Evolutionary conservation across 257 asterid species (phyloP).

Genomic region (Solanum medicagineum): DNA sequence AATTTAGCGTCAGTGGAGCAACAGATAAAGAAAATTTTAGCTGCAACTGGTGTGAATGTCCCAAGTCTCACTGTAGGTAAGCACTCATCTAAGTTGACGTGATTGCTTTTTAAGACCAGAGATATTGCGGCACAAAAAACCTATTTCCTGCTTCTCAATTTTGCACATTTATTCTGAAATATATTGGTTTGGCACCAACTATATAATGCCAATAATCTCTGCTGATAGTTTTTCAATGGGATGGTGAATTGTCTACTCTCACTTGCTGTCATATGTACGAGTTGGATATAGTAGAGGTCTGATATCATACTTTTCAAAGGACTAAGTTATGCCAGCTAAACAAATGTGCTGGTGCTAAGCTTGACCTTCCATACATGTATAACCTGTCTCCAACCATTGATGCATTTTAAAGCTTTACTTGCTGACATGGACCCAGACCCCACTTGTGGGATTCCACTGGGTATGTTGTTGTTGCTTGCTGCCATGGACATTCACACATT

Average conservation of each 20-base stretch:
- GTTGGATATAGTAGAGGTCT: neutral
- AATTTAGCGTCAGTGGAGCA: conserved; percentile 71
- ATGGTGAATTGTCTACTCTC: neutral
- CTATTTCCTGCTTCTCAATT: neutral
- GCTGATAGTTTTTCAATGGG: neutral
- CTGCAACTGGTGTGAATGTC: conserved; percentile 86
- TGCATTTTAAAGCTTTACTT: neutral
- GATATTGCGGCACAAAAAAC: neutral
- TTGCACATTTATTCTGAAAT: neutral
- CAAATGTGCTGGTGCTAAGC: neutral
- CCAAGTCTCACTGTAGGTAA: conserved; percentile 68
- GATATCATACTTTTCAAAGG: neutral
- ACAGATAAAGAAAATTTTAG: conserved; percentile 76
- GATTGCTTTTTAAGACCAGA: neutral
- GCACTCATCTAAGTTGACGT: conserved; percentile 1
- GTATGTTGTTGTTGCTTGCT: neutral
- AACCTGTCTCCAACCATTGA: neutral
- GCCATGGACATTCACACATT: neutral
- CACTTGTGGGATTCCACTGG: too few relatives aligned
- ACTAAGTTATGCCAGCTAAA: neutral
- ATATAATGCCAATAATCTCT: neutral
- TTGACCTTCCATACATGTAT: neutral
- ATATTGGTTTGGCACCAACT: neutral
- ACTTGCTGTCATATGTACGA: neutral
- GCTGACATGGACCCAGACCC: neutral